A percentile compares a stretch with the other conserved stretches of the same genome.
Evolutionary conservation across 495 filamentous ascomycete species (phyloP).

Genomic region (Hypomontagnella submonticulosa): DNA sequence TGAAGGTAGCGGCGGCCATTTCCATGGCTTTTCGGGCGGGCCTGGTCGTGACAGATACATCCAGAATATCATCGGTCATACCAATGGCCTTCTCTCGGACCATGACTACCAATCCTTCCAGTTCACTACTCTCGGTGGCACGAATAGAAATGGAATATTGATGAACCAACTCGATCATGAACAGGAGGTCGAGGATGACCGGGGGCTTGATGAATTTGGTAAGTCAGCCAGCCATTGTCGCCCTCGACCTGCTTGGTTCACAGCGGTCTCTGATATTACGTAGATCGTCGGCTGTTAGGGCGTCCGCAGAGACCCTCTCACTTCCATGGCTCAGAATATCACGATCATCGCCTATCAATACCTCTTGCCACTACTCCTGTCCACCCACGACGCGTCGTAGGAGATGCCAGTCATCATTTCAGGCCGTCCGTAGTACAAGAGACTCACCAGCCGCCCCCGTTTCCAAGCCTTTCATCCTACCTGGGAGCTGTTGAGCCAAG

Average conservation of each 20-base stretch:
- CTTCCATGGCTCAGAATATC: slow-evolving; percentile 6
- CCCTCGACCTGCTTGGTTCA: neutral
- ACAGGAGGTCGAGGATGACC: slow-evolving; percentile 4
- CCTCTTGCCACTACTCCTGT: slow-evolving; percentile 19
- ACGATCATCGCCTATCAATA: slow-evolving; percentile 37
- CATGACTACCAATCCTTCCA: slow-evolving; percentile 15
- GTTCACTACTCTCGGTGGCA: neutral
- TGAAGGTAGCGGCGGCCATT: slow-evolving; percentile 9
- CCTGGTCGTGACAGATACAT: slow-evolving; percentile 38
- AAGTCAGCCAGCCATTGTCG: slow-evolving; percentile 12
- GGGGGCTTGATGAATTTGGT: slow-evolving; percentile 52
- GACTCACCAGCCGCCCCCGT: slow-evolving; percentile 13
- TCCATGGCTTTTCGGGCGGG: slow-evolving; percentile 26
- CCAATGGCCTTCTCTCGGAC: slow-evolving; percentile 37
- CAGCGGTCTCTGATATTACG: slow-evolving; percentile 3
- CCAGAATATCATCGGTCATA: slow-evolving; percentile 46
- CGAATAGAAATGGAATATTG: slow-evolving; percentile 1
- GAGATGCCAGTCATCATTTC: slow-evolving; percentile 47
- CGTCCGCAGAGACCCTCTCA: slow-evolving; percentile 3
- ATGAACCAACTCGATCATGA: neutral
- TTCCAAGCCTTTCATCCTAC: slow-evolving; percentile 15
- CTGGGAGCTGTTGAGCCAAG: slow-evolving; percentile 15
- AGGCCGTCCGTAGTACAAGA: slow-evolving; percentile 20
- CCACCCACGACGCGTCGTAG: slow-evolving; percentile 36
- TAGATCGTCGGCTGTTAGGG: slow-evolving; percentile 36